phyloP scores from a whole-genome alignment of 2,329 filamentous ascomycete species.

The Massarina eburnea region DNA sequence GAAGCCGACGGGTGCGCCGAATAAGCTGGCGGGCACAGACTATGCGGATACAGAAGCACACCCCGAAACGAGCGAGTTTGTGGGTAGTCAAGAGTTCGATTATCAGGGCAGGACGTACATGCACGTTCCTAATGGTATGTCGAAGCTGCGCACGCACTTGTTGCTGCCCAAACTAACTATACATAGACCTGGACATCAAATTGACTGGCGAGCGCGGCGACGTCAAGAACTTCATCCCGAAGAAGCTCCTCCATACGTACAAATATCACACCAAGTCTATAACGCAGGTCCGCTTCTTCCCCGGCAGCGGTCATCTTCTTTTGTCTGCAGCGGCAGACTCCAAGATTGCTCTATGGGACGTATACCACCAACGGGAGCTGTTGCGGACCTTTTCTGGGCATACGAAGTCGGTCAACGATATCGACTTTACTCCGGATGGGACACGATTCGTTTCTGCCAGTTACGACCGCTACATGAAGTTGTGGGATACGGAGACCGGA shows the following conservation, averaged over 20 bases:
- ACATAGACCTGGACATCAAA: conserved; percentile 38
- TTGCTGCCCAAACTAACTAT: conserved; percentile 4
- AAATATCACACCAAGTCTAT: conserved; percentile 82
- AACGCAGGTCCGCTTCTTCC: conserved; percentile 88
- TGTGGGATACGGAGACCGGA: conserved; percentile 98
- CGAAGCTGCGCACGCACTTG: not conserved
- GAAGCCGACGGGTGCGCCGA: conserved; percentile 61
- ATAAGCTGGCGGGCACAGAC: conserved; percentile 58
- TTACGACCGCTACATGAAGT: conserved; percentile 93
- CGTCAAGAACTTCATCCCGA: conserved; percentile 87
- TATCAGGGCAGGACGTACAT: conserved; percentile 97
- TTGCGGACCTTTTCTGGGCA: conserved; percentile 91
- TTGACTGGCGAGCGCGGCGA: conserved; percentile 78
- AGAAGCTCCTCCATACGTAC: conserved; percentile 91
- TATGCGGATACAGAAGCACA: conserved; percentile 50
- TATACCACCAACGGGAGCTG: conserved; percentile 85
- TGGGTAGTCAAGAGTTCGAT: conserved; percentile 80
- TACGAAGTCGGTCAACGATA: conserved; percentile 84
- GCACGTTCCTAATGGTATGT: conserved; percentile 75
- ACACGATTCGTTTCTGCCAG: conserved; percentile 86
- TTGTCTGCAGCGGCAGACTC: conserved; percentile 87
- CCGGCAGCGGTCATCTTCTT: conserved; percentile 80
- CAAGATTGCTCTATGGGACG: conserved; percentile 92
- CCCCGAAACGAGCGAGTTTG: conserved; percentile 80
- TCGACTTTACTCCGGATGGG: conserved; percentile 81